Conservation (phyloP, 148 eudicot species). For the Persicaria tinctoria region DNA sequence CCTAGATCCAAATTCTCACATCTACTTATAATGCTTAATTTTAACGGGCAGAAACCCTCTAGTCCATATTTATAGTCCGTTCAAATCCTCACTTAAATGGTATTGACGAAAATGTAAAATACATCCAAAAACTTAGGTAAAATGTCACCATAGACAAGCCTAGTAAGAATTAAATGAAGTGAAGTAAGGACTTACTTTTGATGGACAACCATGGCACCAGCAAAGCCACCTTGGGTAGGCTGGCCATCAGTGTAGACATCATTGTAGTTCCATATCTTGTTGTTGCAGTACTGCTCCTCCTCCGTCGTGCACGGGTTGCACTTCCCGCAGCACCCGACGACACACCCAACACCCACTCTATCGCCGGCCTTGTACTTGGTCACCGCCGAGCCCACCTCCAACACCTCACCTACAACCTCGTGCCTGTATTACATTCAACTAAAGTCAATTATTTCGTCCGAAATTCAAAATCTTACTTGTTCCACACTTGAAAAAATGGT, state of each 20-base stretch:
- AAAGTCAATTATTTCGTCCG: no score
- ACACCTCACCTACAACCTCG: constrained; percentile 87
- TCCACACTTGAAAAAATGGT: no score
- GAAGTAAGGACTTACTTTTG: constrained; percentile 37
- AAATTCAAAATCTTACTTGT: no score
- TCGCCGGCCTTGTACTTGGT: constrained; percentile 65
- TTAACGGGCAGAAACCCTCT: no score
- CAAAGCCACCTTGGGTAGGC: constrained; percentile 94
- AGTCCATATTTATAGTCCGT: no score
- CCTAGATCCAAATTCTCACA: background rate
- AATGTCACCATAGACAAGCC: background rate
- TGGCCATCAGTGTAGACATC: constrained; percentile 85
- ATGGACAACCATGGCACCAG: constrained; percentile 55
- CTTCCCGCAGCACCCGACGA: constrained; percentile 67
- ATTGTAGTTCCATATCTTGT: constrained; percentile 90
- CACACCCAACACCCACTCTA: constrained; percentile 54
- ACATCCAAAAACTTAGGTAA: background rate
- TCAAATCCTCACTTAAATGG: background rate
- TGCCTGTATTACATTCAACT: constrained; percentile 32
- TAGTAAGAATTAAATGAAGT: background rate
- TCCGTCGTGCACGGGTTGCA: constrained; percentile 65
- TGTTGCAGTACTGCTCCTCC: constrained; percentile 78
- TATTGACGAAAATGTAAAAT: background rate
- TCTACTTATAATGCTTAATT: no score
- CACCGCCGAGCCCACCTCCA: constrained; percentile 63